Evolutionary conservation across 2,329 filamentous ascomycete species (phyloP), one percentile per base, ranked within the genome.

Genomic region (Xylaria sp.): DNA sequence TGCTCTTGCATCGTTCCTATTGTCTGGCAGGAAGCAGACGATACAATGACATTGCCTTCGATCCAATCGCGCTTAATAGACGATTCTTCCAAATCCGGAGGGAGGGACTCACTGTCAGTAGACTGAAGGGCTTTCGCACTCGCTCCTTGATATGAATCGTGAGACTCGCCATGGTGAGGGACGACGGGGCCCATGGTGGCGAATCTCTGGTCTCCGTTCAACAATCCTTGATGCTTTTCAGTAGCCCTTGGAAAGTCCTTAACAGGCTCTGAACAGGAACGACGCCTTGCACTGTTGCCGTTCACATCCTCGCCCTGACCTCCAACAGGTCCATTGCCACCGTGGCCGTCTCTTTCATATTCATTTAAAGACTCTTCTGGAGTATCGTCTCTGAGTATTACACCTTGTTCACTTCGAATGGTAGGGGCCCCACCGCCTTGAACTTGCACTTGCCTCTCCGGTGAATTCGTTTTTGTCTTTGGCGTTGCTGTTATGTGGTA

Each of bases 321-420:
- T 21, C 39, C 44, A 7, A 47, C 39, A 8, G 22, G 16, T 20
- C 44, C 39, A 55, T 39, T 44, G 11, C 24, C 34, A 21, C 16
- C 48, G 11, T 24, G 49, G 11, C 56, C 56, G 7, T 48, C 48
- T 5, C 45, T 42, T 46, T 40, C 52, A 16, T 50, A 42, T 39
- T 56, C 53, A 5, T 39, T 29, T 54, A 49, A 17, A 34, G 18
- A 51, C 20, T 61, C 61, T 19, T 57, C 61, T n/a, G 57, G 57
- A 18, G 56, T 54, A 22, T 66, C 66, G 29, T 67, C 63, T 50
- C 63, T 61, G 46, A 69, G 47, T 42, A 70, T 69, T 3, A 70
- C 58, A 3, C 66, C 68, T 52, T 70, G 65, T 41, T 71, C 68
- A 39, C 67, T 71, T 47, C 61, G 62, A 49, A 70, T 70, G 20